Conservation (phyloP, 2,329 filamentous ascomycete genomes). For the Sordariomycetes sp. region DNA sequence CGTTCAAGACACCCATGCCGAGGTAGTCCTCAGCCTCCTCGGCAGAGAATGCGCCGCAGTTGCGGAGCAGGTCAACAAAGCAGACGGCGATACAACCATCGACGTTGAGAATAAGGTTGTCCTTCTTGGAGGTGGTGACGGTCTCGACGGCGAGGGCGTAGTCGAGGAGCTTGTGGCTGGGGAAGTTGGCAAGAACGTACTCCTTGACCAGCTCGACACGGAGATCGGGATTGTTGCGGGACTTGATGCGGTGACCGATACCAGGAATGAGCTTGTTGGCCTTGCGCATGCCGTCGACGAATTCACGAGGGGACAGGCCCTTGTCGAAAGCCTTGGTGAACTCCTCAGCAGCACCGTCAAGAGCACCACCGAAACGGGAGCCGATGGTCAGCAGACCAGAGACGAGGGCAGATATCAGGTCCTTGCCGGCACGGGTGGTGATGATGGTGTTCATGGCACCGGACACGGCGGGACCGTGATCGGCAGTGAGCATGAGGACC, state of each 20-base stretch:
- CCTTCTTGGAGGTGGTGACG: slow-evolving; percentile 99
- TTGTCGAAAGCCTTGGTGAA: slow-evolving; percentile 98
- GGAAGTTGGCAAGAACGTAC: slow-evolving; percentile 96
- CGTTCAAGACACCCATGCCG: slow-evolving; percentile 98
- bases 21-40: slow-evolving; percentile 99
- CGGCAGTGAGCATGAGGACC: slow-evolving; percentile 99
- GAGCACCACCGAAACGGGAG: slow-evolving; percentile 94
- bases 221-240: slow-evolving; percentile 98
- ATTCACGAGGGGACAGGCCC: slow-evolving; percentile 95
- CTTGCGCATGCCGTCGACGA: slow-evolving; percentile 98
- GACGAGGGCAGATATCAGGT: slow-evolving; percentile 90
- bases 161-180: slow-evolving; percentile 95
- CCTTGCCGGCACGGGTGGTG: slow-evolving; percentile 97
- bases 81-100: slow-evolving; percentile 97
- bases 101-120: slow-evolving; percentile 99
- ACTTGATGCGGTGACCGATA: slow-evolving; percentile 99
- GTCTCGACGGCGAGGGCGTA: slow-evolving; percentile 97
- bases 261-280: slow-evolving; percentile 99
- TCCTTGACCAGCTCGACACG: slow-evolving; percentile 99
- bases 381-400: slow-evolving; percentile 97
- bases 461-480: slow-evolving; percentile 97
- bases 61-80: slow-evolving; percentile 96
- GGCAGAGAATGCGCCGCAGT: slow-evolving; percentile 90
- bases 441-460: slow-evolving; percentile 99
- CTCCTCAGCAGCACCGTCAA: slow-evolving; percentile 95